Evolutionary conservation across 768 basidiomycete species (phyloP).

Genomic region (Pulveroboletus sp.): DNA sequence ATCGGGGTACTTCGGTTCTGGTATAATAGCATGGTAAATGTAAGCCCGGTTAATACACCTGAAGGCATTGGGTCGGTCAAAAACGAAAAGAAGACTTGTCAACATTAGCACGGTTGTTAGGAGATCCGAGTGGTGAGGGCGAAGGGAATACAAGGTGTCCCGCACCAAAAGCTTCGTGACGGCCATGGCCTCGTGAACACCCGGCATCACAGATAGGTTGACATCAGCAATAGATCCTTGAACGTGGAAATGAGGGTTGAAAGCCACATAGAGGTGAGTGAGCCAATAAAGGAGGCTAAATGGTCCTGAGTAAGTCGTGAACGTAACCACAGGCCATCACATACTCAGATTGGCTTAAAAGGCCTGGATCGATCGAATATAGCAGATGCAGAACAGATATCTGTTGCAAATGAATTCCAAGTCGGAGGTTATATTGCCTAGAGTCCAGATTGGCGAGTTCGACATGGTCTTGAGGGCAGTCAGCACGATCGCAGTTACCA

Average conservation of each 20-base stretch:
- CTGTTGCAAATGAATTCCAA: constrained; percentile 47
- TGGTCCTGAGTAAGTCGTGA: not conserved
- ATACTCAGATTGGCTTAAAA: constrained; percentile 1
- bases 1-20: constrained; percentile 11
- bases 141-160: constrained; percentile 40
- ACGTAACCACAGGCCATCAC: not conserved
- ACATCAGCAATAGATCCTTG: constrained; percentile 44
- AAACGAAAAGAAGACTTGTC: constrained; percentile 35
- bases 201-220: constrained; percentile 36
- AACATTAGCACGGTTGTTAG: constrained; percentile 41
- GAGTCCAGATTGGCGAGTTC: constrained; percentile 20
- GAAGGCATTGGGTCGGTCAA: constrained; percentile 35
- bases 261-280: constrained; percentile 42
- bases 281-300: constrained; percentile 32
- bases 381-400: constrained; percentile 43
- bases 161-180: constrained; percentile 47
- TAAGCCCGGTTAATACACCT: constrained; percentile 34
- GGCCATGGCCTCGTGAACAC: constrained; percentile 34
- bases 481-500: constrained; percentile 29
- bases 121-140: not conserved
- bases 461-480: constrained; percentile 41
- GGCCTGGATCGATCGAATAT: constrained; percentile 14
- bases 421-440: constrained; percentile 39
- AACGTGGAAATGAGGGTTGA: constrained; percentile 46
- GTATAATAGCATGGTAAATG: not conserved